Evolutionary conservation across 2,329 filamentous ascomycete species (phyloP).

Genomic region (Diplodia mutila): DNA sequence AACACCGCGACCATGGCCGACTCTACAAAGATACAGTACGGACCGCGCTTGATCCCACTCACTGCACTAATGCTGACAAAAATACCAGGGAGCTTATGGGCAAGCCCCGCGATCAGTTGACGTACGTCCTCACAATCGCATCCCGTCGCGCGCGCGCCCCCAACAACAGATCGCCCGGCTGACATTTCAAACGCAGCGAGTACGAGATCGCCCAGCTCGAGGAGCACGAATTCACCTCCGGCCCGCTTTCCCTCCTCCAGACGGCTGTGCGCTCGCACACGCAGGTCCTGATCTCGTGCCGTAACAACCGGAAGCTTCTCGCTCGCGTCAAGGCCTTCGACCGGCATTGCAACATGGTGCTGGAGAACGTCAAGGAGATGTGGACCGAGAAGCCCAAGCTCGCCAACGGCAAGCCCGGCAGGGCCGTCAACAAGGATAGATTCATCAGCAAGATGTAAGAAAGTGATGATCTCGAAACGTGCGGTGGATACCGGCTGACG

Average conservation of each 20-base stretch:
- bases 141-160: neutral
- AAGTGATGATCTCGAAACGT: neutral
- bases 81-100: conserved; percentile 77
- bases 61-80: conserved; percentile 32
- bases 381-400: conserved; percentile 93
- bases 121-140: conserved; percentile 61
- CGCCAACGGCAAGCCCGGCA: conserved; percentile 83
- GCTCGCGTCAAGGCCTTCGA: conserved; percentile 98
- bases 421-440: conserved; percentile 93
- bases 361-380: conserved; percentile 99
- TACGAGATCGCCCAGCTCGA: conserved; percentile 85
- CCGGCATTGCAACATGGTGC: conserved; percentile 97
- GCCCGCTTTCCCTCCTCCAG: conserved; percentile 90
- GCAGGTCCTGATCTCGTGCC: conserved; percentile 95
- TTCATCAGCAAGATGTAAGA: conserved; percentile 97
- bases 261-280: conserved; percentile 93
- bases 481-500: neutral
- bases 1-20: conserved; percentile 34
- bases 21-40: conserved; percentile 49
- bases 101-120: conserved; percentile 88
- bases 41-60: neutral
- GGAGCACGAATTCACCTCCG: conserved; percentile 78
- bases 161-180: conserved; percentile 11
- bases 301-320: conserved; percentile 97
- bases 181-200: conserved; percentile 60